Percentiles rank a stretch among this genome's conserved stretches.
Conservation (phyloP, 768 basidiomycete genomes). For the Kwoniella sp. region DNA sequence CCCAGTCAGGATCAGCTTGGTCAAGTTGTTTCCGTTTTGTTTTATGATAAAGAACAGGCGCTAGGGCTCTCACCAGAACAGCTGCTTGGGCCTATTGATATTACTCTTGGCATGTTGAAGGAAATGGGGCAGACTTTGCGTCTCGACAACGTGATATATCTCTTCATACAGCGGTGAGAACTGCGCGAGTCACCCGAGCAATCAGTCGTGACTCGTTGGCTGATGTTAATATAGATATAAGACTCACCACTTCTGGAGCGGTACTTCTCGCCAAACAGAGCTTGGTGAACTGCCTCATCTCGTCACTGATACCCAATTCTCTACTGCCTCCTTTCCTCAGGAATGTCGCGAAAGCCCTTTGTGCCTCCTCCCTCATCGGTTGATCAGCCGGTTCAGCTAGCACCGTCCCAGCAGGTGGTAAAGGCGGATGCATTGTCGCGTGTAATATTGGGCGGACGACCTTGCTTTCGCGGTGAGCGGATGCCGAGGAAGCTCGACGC, state of each 20-base stretch:
- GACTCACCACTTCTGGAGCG: constrained; percentile 48
- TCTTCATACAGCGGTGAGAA: constrained; percentile 50
- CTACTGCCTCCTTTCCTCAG: constrained; percentile 38
- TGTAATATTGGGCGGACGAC: constrained; percentile 23
- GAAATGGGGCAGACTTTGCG: constrained; percentile 46
- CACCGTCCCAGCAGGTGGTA: constrained; percentile 36
- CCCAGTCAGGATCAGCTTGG: neutral
- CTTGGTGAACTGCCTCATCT: constrained; percentile 37
- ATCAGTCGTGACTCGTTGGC: neutral
- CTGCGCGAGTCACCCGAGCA: constrained; percentile 15
- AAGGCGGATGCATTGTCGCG: constrained; percentile 19
- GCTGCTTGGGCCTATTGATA: constrained; percentile 47
- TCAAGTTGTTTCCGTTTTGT: too few relatives aligned
- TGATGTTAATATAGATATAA: too few relatives aligned
- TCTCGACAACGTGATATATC: constrained; percentile 44
- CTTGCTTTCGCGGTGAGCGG: constrained; percentile 9
- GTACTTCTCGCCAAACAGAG: constrained; percentile 39
- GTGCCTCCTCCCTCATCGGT: constrained; percentile 47
- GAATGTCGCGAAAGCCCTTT: constrained; percentile 48
- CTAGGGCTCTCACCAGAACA: constrained; percentile 52
- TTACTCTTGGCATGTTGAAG: constrained; percentile 40
- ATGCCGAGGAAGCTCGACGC: constrained; percentile 9
- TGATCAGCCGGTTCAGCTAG: constrained; percentile 33
- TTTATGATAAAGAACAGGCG: neutral
- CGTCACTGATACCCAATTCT: constrained; percentile 47